Evolutionary conservation across 257 asterid species (phyloP), one percentile per base, ranked within the genome.

Genomic region (Scutellaria galericulata): DNA sequence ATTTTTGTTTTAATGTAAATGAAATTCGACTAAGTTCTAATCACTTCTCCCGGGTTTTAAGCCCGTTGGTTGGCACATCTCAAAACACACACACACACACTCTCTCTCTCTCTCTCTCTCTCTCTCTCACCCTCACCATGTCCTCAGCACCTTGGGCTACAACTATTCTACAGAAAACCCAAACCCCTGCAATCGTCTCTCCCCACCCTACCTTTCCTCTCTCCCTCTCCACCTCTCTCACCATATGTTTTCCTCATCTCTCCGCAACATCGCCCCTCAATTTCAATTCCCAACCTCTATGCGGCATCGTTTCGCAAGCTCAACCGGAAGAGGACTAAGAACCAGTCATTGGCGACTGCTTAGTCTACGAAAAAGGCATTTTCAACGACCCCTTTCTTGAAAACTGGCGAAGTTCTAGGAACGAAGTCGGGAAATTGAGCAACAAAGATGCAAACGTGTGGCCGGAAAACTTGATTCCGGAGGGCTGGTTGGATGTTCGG

Each of bases 401-500:
- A 14, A 81, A 71, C 73, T 14, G 24, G 22, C 56, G 7, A 0
- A 40, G 71, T 59, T 48, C 35, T 60, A 9, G 50, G 11, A 53
- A 51, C 53, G 57, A 48, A 20, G 27, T 18, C 60, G 18, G 12
- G 9, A 75, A 64, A 55, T 52, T 81, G 27, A 55, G 13, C 54
- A 66, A 18, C 1, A 80, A 59, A 73, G 71, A 55, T 42, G 14
- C 53, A 0, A 75, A 74, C 7, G 60, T 87, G 24, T 48, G 79
- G 78, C 76, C 94, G 7, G 97, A 95, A 18, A 92, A 87, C 68
- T 78, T 95, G 69, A 82, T 95, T 68, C 99, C 99, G 40, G 97
- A 90, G 15, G 77, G 88, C 15, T 95, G 99, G 99, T n/a, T 61
- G 62, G 85, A 84, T 57, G 51, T 83, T 48, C 98, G 87, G 77